Conservation (phyloP, 1,284 basidiomycete species). For the Tilletia caries region DNA sequence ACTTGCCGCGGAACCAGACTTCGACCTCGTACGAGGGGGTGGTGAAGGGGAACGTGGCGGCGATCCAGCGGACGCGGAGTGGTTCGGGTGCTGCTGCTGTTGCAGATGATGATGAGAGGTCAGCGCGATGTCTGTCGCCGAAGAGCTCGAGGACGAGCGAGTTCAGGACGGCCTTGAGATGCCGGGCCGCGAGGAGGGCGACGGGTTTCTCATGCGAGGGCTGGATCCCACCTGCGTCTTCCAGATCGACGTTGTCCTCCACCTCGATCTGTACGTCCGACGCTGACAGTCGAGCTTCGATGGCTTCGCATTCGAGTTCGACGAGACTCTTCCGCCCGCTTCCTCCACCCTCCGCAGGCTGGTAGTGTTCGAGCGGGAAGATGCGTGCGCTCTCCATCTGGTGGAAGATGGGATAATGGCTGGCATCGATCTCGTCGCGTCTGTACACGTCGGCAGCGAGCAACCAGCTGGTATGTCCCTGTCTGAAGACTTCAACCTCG, state of each 20-base stretch:
- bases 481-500: slow-evolving; percentile 84
- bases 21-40: slow-evolving; percentile 97
- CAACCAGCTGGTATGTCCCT: slow-evolving; percentile 76
- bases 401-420: slow-evolving; percentile 97
- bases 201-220: slow-evolving; percentile 65
- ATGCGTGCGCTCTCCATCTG: slow-evolving; percentile 94
- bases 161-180: slow-evolving; percentile 89
- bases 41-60: slow-evolving; percentile 97
- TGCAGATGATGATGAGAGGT: slow-evolving; percentile 49
- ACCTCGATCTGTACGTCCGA: slow-evolving; percentile 65
- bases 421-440: slow-evolving; percentile 94
- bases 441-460: slow-evolving; percentile 97
- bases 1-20: slow-evolving; percentile 91
- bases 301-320: slow-evolving; percentile 64
- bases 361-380: slow-evolving; percentile 58
- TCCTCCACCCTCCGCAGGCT: slow-evolving; percentile 24
- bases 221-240: slow-evolving; percentile 76
- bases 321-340: slow-evolving; percentile 49
- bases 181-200: slow-evolving; percentile 66
- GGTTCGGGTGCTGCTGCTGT: slow-evolving; percentile 57
- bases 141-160: slow-evolving; percentile 81
- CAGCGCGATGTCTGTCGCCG: slow-evolving; percentile 53
- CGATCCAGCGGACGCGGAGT: slow-evolving; percentile 88
- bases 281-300: slow-evolving; percentile 54
- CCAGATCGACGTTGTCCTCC: slow-evolving; percentile 72